Evolutionary conservation across 306 rosid species (phyloP), one percentile per base, ranked within the genome.

Genomic region (Cucumis hystrix): DNA sequence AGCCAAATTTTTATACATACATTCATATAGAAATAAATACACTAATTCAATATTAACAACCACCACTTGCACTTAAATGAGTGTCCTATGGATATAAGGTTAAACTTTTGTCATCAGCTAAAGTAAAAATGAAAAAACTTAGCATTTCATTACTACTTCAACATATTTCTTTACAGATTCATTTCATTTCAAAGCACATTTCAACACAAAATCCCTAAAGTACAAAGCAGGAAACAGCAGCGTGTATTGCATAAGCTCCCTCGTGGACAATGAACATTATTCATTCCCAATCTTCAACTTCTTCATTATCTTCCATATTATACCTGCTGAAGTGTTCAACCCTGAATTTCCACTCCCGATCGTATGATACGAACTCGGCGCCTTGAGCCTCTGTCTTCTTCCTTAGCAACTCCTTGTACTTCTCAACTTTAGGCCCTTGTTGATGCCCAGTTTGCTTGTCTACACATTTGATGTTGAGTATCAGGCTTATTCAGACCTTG

Each of bases 401-500:
- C 90, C 86, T 89, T n/a, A 96, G 96, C 92, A 91, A 88, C 81
- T 92, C 94, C 86, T 83, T 91, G 85, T 91, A 96, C 73, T 86
- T 96, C 84, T 89, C 97, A 0, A 86, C 87, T 74, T 84, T 92
- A 0, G 96, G 91, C 71, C 99, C 99, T 81, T 85, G 89, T 76
- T 87, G 93, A 6, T 79, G 83, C 62, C 97, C 97, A 7, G 90
- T 88, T 81, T 86, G 92, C 77, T 83, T 95, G 87, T 95, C 97
- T 1, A 89, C 60, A 79, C 97, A 96, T 77, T 89, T 96, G 15
- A 92, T 87, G 85, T 92, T 96, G 59, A 96, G 98, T 18, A 96
- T 89, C 99, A 33, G 97, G 96, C 83, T 96, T 96, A 88, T 96
- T 96, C 67, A 96, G 90, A 66, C 99, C 99, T 82, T 92, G 98